Conservation (phyloP, 2,329 filamentous ascomycete genomes). For the Ophioceras dolichostomum region DNA sequence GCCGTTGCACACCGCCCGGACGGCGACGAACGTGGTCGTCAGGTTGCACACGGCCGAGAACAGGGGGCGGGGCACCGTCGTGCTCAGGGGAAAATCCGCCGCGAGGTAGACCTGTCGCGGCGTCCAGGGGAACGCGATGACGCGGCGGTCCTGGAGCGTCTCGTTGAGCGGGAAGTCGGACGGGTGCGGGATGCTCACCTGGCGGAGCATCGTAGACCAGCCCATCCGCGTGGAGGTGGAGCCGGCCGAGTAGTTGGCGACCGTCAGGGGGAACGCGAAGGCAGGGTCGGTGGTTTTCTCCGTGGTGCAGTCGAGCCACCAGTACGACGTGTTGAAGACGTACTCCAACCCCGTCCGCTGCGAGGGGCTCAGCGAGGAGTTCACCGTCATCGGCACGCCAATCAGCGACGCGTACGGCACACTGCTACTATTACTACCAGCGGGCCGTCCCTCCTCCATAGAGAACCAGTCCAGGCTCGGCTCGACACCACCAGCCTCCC, state of each 20-base stretch:
- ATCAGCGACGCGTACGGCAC: conserved; percentile 6
- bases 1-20: conserved; percentile 2
- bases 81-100: not conserved
- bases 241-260: conserved; percentile 1
- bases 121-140: not conserved
- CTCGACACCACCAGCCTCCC: no score
- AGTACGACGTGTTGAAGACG: conserved; percentile 4
- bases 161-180: not conserved
- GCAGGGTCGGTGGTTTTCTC: not conserved
- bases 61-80: not conserved
- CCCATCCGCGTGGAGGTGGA: not conserved
- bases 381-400: conserved; percentile 2
- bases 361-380: not conserved
- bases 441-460: not conserved
- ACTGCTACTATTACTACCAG: not conserved
- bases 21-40: conserved; percentile 1
- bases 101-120: not conserved
- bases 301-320: conserved; percentile 1
- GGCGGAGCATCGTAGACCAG: not conserved
- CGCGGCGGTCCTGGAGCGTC: not conserved
- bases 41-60: conserved; percentile 4
- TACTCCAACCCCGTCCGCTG: not conserved
- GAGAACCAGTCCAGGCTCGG: not conserved
- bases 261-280: not conserved
- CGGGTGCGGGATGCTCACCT: conserved; percentile 1